A percentile compares a stretch with the other conserved stretches of the same genome.
These are phyloP conservation scores for Diaporthe helianthi DNA, from an alignment of 2,329 filamentous ascomycete species.

Conservation along the genomic window DNA sequence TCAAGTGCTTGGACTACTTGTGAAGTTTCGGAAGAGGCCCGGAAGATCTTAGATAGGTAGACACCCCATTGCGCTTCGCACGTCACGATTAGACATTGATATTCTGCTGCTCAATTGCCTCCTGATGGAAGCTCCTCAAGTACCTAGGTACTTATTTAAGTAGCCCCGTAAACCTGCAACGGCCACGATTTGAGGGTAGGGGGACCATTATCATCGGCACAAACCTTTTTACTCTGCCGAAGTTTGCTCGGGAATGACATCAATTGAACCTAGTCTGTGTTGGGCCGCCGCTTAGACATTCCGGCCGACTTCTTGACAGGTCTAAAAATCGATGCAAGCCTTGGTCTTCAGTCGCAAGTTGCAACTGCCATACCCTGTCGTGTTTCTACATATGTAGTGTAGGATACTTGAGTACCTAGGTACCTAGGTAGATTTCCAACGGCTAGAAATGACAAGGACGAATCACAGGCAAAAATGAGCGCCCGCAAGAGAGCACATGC, in stretches of 20 bases:
- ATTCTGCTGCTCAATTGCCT: no score
- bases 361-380: background rate
- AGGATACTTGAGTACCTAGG: no score
- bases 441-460: slow-evolving; percentile 20
- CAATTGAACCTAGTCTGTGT: background rate
- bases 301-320: slow-evolving; percentile 19
- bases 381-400: no score
- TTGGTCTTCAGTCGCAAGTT: background rate
- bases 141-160: no score
- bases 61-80: background rate
- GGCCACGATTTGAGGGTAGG: background rate
- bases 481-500: background rate
- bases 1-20: background rate
- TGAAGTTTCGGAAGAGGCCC: background rate
- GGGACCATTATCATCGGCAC: background rate
- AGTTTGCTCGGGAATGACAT: no score
- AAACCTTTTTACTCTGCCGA: background rate
- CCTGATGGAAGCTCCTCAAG: background rate
- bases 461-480: slow-evolving; percentile 11
- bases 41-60: no score
- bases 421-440: slow-evolving; percentile 14
- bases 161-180: slow-evolving; percentile 14
- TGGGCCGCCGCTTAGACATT: slow-evolving; percentile 20
- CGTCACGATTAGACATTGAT: background rate
- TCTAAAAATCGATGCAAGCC: slow-evolving; percentile 14